phyloP scores from a whole-genome alignment of 129 eudicot species.

The Glebionis coronaria region DNA sequence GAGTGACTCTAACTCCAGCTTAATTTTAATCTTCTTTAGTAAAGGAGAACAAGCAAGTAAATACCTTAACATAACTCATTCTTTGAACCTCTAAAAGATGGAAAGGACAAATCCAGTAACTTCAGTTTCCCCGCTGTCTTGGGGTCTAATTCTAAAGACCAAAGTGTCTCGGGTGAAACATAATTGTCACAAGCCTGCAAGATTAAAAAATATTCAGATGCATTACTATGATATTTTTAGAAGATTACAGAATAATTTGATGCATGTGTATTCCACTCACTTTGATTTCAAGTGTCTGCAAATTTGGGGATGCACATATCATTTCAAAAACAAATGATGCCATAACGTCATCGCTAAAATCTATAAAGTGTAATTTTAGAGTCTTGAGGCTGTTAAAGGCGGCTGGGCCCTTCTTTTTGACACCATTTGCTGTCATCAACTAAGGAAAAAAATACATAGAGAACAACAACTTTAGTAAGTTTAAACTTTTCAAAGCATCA shows the following conservation, averaged over 20 bases:
- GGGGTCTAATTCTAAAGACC: too few species aligned
- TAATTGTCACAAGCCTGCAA: too few species aligned
- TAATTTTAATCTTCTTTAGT: too few species aligned
- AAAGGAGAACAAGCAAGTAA: too few species aligned
- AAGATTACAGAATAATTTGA: not conserved
- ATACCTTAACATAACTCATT: too few species aligned
- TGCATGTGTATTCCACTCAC: not conserved
- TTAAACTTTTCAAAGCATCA: too few species aligned
- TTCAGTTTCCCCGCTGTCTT: too few species aligned
- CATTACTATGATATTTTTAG: not conserved
- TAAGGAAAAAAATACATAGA: not conserved
- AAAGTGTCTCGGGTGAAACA: too few species aligned
- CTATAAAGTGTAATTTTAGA: not conserved
- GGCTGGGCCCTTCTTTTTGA: too few species aligned
- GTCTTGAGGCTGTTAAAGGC: conserved; percentile 14
- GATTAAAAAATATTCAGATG: not conserved
- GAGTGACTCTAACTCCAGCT: too few species aligned
- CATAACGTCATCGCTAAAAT: not conserved
- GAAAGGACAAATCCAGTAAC: too few species aligned
- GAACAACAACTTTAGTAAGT: not conserved
- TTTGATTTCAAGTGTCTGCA: conserved; percentile 7
- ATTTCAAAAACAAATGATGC: not conserved
- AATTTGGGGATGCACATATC: conserved; percentile 3
- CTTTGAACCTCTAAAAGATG: too few species aligned
- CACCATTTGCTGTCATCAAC: not conserved